Evolutionary conservation across 768 basidiomycete species (phyloP), one percentile per base, ranked within the genome.

Genomic region (Hygrophorus russula): DNA sequence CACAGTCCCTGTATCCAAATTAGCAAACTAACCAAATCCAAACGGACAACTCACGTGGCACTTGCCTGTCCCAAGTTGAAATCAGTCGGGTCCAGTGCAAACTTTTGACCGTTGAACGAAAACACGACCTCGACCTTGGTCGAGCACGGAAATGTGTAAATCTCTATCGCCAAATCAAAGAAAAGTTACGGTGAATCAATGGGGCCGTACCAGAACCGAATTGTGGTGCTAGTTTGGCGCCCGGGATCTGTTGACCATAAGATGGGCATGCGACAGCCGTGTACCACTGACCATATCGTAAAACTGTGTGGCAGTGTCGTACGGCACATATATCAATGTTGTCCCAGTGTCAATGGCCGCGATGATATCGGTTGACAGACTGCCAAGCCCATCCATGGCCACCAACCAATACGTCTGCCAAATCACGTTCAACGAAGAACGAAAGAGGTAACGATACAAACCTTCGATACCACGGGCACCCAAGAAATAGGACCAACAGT

Each of bases 311-410:
- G 69, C 74, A 20, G 74, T 48, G 0, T 52, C 37, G 31, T 59
- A 54, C 1, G 78, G 76, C 5, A 79, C 46, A 56, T 82, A 82
- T 45, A 82, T 73, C 19, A 81, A 61, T 20, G 79, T 75, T 3
- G 79, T 80, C 24, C 82, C 80, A 0, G 79, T 78, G 52, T 83
- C 82, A 46, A 83, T 68, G 14, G 78, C 76, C 79, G 73, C 71
- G 27, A 65, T 39, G 5, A 59, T 41, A n/a, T 51, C 59, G 17
- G 50, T 60, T 46, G 41, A 49, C 30, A 24, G 49, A 44, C n/a
- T n/a, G n/a, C n/a, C n/a, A 7, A 48, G 20, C 47, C 12, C 6
- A 46, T 68, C 65, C 67, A 80, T 67, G 3, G 49, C 42, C 0
- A 82, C 59, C 1, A 73, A 61, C 81, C 80, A 82, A 49, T 78